phyloP scores from a whole-genome alignment of 805 yeast genomes.

The Pichia thaimueangensis region DNA sequence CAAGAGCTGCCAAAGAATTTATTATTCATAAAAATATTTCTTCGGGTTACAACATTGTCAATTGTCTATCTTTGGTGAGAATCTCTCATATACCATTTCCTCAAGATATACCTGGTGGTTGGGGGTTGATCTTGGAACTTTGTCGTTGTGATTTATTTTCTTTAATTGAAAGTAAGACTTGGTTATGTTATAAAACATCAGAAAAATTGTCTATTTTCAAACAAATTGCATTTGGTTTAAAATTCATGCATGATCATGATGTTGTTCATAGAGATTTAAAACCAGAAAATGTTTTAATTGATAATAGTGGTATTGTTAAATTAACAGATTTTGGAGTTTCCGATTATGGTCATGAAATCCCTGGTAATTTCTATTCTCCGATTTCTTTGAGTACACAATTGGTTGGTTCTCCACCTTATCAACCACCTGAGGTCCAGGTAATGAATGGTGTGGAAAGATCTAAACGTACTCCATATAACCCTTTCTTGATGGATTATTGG shows the following conservation, averaged over 20 bases:
- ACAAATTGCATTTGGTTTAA: slow-evolving; percentile 60
- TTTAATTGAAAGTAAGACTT: slow-evolving; percentile 51
- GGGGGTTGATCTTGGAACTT: slow-evolving; percentile 73
- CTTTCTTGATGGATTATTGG: slow-evolving; percentile 72
- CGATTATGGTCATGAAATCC: slow-evolving; percentile 56
- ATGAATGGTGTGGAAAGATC: slow-evolving; percentile 34
- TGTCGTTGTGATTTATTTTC: slow-evolving; percentile 57
- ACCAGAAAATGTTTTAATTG: slow-evolving; percentile 83
- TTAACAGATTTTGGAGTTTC: slow-evolving; percentile 94
- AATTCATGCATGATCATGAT: slow-evolving; percentile 63
- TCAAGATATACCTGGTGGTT: slow-evolving; percentile 51
- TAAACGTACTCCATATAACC: slow-evolving; percentile 55
- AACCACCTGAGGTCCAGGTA: slow-evolving; percentile 72
- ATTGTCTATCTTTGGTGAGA: slow-evolving; percentile 49
- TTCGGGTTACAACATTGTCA: slow-evolving; percentile 56
- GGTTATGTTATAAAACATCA: slow-evolving; percentile 43
- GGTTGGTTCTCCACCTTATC: slow-evolving; percentile 82
- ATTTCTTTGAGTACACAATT: slow-evolving; percentile 39
- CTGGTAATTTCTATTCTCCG: slow-evolving; percentile 44
- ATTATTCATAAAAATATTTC: slow-evolving; percentile 54
- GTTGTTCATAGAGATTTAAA: slow-evolving; percentile 92
- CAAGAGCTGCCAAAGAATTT: slow-evolving; percentile 64
- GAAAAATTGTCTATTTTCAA: slow-evolving; percentile 71
- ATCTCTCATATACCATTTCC: slow-evolving; percentile 58
- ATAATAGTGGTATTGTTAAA: slow-evolving; percentile 51